Percentiles rank a stretch among this genome's conserved stretches.
phyloP scores from a whole-genome alignment of 139 green algal species.

The Edaphochlamys debaryana region DNA sequence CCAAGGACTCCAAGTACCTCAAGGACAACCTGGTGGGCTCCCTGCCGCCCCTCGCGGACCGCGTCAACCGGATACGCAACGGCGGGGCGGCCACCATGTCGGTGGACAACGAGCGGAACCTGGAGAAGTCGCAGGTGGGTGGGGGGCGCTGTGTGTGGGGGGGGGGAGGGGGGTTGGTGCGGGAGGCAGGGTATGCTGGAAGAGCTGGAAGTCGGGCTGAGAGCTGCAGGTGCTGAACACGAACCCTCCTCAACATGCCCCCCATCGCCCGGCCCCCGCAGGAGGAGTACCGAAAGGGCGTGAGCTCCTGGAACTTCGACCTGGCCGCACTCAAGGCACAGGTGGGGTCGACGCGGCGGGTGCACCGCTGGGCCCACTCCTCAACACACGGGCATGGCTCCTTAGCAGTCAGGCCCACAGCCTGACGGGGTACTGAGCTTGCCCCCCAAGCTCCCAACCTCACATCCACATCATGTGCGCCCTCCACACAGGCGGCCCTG shows the following conservation, averaged over 20 bases:
- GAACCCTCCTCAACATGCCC: too few species aligned
- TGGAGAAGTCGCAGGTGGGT: conserved; percentile 65
- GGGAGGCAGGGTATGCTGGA: not conserved
- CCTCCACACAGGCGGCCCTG: conserved; percentile 77
- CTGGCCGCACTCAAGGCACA: conserved; percentile 85
- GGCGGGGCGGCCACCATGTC: conserved; percentile 64
- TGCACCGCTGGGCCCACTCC: too few species aligned
- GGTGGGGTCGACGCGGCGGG: too few species aligned
- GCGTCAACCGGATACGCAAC: conserved; percentile 83
- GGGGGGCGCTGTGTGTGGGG: too few species aligned
- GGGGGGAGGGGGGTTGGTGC: not conserved
- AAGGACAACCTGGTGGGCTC: conserved; percentile 80
- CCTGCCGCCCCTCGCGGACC: conserved; percentile 85
- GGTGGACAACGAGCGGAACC: conserved; percentile 64
- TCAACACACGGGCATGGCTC: too few species aligned
- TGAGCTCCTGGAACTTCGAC: conserved; percentile 96
- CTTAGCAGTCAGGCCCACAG: too few species aligned
- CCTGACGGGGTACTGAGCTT: too few species aligned
- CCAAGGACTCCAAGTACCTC: conserved; percentile 79
- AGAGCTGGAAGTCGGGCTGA: not conserved
- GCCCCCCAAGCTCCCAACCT: too few species aligned
- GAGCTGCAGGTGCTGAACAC: too few species aligned
- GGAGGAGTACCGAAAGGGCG: conserved; percentile 87
- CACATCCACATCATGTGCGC: too few species aligned
- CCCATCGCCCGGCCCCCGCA: conserved; percentile 43